Evolutionary conservation across 768 basidiomycete species (phyloP), one percentile per base, ranked within the genome.

Genomic region (Phylloporus sp.): DNA sequence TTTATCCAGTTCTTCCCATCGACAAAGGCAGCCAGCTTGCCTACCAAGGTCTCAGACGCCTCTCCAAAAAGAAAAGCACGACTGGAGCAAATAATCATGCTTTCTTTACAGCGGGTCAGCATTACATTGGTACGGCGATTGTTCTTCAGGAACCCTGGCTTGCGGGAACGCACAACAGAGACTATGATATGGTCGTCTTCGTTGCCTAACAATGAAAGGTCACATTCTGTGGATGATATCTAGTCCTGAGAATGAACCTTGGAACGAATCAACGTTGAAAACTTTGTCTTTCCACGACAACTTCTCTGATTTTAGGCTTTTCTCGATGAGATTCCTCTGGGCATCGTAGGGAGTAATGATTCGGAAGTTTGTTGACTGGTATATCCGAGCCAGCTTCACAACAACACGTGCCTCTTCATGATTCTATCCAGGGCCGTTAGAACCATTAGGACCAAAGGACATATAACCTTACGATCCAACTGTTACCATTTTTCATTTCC

Each of bases 301-400:
- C 0, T 68, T 70, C 13, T 65, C 69, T 1, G 43, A 36, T 59
- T 81, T 75, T 65, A 92, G 78, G 6, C 53, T 58, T 1, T 64
- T 59, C 65, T 91, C 87, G 60, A 92, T 77, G 13, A 59, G 51
- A 47, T 62, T 75, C 15, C 86, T 71, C 62, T 92, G 90, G 1
- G 73, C 80, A 60, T 87, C 86, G 71, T 92, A 92, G 0, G 89
- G 90, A 6, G 86, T 90, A 43, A 93, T 85, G 47, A 92, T 80
- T 41, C 77, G 74, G 69, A 77, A 91, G 0, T 63, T 57, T 49
- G 73, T 65, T 2, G 70, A 65, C 60, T 82, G 67, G 35, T 87
- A 77, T 36, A 77, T 67, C 38, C 58, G 55, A 48, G 82, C 83
- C 48, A 91, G 67, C 40, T 77, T 72, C 12, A 85, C 59, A 20